Percentiles rank a stretch among this genome's conserved stretches.
These are phyloP conservation scores for Pythium aquatile DNA, from an alignment of 352 stramenopile genomes.

Conservation along the genomic window DNA sequence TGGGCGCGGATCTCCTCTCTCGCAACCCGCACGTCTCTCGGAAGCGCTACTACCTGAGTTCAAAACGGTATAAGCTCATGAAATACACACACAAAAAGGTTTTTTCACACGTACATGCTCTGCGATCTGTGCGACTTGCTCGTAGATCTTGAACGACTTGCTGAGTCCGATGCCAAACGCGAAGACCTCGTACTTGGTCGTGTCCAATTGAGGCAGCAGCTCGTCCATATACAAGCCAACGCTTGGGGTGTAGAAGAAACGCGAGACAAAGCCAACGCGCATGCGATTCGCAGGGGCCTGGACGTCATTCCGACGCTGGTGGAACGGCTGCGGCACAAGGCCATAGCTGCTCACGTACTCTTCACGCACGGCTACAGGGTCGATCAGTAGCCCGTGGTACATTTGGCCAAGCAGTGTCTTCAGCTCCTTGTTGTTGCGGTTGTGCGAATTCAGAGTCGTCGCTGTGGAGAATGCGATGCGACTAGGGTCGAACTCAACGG, in stretches of 20 bases:
- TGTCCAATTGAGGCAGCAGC: slow-evolving; percentile 54
- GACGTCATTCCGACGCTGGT: slow-evolving; percentile 11
- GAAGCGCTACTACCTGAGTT: slow-evolving; percentile 49
- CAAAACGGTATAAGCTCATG: background rate
- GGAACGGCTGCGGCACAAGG: slow-evolving; percentile 42
- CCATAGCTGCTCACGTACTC: slow-evolving; percentile 46
- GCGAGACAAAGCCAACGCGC: slow-evolving; percentile 66
- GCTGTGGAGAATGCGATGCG: slow-evolving; percentile 56
- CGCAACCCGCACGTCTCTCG: slow-evolving; percentile 42
- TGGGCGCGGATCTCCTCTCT: slow-evolving; percentile 50
- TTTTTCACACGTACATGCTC: slow-evolving; percentile 36
- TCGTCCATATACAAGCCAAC: slow-evolving; percentile 65
- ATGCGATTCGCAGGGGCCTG: background rate
- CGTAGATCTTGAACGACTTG: slow-evolving; percentile 46
- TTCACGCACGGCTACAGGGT: slow-evolving; percentile 36
- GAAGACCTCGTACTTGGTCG: slow-evolving; percentile 65
- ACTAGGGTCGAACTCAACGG: slow-evolving; percentile 47
- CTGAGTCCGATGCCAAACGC: slow-evolving; percentile 64
- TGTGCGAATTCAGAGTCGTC: slow-evolving; percentile 58
- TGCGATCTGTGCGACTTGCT: slow-evolving; percentile 50
- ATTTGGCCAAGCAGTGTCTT: slow-evolving; percentile 49
- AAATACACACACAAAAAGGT: background rate
- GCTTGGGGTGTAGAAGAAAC: slow-evolving; percentile 50
- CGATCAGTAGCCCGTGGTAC: slow-evolving; percentile 50
- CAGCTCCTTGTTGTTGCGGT: slow-evolving; percentile 68